phyloP scores from a whole-genome alignment of 1,284 basidiomycete genomes.

The Xerocomus alliaceus region DNA sequence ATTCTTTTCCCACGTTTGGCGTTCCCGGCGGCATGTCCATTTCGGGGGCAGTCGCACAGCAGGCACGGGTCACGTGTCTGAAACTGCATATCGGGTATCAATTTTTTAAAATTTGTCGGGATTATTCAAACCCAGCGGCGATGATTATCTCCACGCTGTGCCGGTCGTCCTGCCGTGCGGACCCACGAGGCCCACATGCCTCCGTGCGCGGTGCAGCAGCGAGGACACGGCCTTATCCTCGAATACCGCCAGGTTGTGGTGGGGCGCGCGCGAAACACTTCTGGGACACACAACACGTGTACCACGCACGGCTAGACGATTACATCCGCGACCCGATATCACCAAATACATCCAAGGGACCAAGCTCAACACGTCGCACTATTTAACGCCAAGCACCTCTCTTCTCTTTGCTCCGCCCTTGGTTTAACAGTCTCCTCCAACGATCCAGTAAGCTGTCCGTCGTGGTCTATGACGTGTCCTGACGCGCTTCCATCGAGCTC shows the following conservation, averaged over 20 bases:
- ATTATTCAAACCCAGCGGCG: slow-evolving; percentile 31
- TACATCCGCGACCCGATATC: slow-evolving; percentile 12
- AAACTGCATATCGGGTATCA: slow-evolving; percentile 25
- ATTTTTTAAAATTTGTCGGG: slow-evolving; percentile 26
- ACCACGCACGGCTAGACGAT: slow-evolving; percentile 2
- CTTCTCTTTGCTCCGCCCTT: neutral
- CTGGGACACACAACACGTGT: too few relatives aligned
- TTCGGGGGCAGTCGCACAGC: slow-evolving; percentile 33
- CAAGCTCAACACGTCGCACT: too few relatives aligned
- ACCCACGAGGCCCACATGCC: slow-evolving; percentile 6
- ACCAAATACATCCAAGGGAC: slow-evolving; percentile 15
- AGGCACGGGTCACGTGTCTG: slow-evolving; percentile 41
- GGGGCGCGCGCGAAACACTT: too few relatives aligned
- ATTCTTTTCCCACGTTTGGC: slow-evolving; percentile 46
- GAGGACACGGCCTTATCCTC: too few relatives aligned
- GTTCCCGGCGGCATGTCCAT: slow-evolving; percentile 44
- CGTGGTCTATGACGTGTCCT: slow-evolving; percentile 6
- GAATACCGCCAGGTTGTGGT: too few relatives aligned
- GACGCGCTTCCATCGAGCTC: slow-evolving; percentile 3
- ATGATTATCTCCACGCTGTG: slow-evolving; percentile 23
- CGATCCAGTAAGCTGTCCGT: slow-evolving; percentile 7
- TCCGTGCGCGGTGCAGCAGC: too few relatives aligned
- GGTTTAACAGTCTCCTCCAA: neutral
- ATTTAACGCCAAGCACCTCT: neutral
- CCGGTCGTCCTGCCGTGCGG: neutral